Evolutionary conservation across 805 yeast genomes (phyloP), one percentile per base, ranked within the genome.

Genomic region (Dipodascopsis uninucleata): DNA sequence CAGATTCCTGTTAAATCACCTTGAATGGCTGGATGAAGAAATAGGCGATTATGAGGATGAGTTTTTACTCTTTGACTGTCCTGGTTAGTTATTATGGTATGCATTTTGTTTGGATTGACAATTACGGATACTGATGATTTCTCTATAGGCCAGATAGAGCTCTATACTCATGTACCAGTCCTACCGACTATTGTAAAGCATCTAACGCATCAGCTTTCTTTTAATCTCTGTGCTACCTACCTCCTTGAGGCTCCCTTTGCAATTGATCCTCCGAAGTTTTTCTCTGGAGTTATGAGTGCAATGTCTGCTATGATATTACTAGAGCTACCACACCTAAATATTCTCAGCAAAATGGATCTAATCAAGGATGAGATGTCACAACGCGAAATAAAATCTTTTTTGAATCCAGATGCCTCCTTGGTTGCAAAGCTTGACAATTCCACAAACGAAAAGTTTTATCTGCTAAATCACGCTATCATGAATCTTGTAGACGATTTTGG

Each of bases 11-110:
- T 64, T 93, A 60, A 79, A 89, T 34, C 93, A 93, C 60, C 63
- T 93, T 49, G 99, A 93, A 68, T 93, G 99, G 99, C 68, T 93
- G 25, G 98, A 90, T 58, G 97, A 90, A 58, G 96, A 90, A 61
- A 83, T 93, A 47, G 98, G 98, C 14, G 97, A 93, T 52, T 93
- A 72, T 61, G 89, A 85, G 57, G 97, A 93, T 61, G 98, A 93
- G 59, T 90, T 86, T 59, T 71, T 90, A 55, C 87, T 90, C 23
- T 88, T 90, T 63, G 97, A 90, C 63, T 89, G 97, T 65, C 97
- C 97, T 0, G 97, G 97, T 41, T 40, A 10, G 22, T 24, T 6
- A 29, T 31, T 16, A 31, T 9, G 9, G 41, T 22, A 8, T 34
- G 14, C 12, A 14, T n/a, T 33, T 37, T 34, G 44, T n/a, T 16